Evolutionary conservation across 768 basidiomycete genomes (phyloP), one percentile per base, ranked within the genome.

Genomic region (Podaxis sp.): DNA sequence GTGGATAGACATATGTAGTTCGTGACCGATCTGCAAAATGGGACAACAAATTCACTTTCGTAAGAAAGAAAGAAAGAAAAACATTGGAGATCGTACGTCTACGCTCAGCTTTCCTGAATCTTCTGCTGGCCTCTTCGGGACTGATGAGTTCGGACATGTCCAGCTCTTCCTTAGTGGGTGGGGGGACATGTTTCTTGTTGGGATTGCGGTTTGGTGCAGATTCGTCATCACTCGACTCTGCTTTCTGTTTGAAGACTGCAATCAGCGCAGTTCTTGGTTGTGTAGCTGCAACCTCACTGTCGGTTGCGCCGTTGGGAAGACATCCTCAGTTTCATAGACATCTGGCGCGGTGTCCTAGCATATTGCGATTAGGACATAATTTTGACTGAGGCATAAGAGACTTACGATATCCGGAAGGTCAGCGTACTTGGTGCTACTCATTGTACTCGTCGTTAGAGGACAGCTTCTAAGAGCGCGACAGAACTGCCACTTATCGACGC

Each of bases 351-450:
- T 92, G 75, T 95, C 94, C 94, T 96, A 69, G 36, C 9, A 53
- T 30, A 24, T 24, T 36, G 52, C 56, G 9, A 60, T 57, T 26
- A 56, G 61, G 51, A 11, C 59, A 63, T 4, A 53, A 24, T 2
- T 58, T n/a, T 40, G n/a, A 19, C 4, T 7, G n/a, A 19, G 30
- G 8, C 48, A 39, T 63, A 52, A 26, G 33, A 52, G 33, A 81
- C 90, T 61, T 68, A 95, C 95, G 61, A 96, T 96, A 72, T 96
- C 94, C n/a, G 95, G 95, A 2, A 96, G 78, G 70, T 88, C 86
- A 11, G 93, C 88, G 71, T 95, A 96, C 72, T 96, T 96, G 75
- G 84, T 86, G 38, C 74, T 76, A 68, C 80, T 89, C 87, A 88
- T 89, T 60, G 61, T 64, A 52, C 62, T 60, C 19, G 33, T 33